Percentiles rank a stretch among this genome's conserved stretches.
Evolutionary conservation across 495 filamentous ascomycete species (phyloP).

Genomic region (Trypethelium eluteriae): DNA sequence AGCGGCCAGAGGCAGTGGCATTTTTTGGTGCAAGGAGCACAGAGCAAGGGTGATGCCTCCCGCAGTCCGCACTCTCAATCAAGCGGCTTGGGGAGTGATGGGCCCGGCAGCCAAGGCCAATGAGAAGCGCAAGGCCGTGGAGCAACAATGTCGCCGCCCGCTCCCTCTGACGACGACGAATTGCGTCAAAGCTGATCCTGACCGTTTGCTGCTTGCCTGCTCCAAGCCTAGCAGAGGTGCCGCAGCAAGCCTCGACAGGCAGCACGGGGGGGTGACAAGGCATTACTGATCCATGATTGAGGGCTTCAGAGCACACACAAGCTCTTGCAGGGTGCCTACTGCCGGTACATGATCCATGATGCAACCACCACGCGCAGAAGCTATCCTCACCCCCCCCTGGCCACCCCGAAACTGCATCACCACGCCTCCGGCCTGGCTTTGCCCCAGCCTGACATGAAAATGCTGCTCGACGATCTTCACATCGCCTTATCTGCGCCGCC

Average conservation of each 20-base stretch:
- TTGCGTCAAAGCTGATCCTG: conserved; percentile 7
- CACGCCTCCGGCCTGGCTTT: neutral
- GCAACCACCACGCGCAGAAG: conserved; percentile 3
- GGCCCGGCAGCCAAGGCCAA: neutral
- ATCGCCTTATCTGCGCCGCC: neutral
- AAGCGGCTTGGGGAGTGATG: conserved; percentile 4
- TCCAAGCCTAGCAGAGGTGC: neutral
- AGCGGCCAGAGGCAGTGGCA: conserved; percentile 9
- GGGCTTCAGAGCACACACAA: neutral
- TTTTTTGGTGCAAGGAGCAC: conserved; percentile 6
- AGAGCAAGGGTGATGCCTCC: conserved; percentile 11
- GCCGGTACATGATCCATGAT: conserved; percentile 12
- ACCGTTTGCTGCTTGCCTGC: conserved; percentile 10
- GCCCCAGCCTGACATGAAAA: neutral
- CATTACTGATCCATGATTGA: neutral
- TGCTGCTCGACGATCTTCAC: neutral
- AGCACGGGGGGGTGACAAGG: neutral
- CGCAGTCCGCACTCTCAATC: conserved; percentile 9
- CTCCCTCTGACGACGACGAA: neutral
- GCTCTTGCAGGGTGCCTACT: conserved; percentile 4
- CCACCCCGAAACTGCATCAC: neutral
- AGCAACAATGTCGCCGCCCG: conserved; percentile 7
- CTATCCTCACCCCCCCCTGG: neutral
- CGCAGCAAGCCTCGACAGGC: conserved; percentile 7
- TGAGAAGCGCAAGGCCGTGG: neutral